Conservation (phyloP, 2,329 filamentous ascomycete genomes). For the Hypocrella siamensis region DNA sequence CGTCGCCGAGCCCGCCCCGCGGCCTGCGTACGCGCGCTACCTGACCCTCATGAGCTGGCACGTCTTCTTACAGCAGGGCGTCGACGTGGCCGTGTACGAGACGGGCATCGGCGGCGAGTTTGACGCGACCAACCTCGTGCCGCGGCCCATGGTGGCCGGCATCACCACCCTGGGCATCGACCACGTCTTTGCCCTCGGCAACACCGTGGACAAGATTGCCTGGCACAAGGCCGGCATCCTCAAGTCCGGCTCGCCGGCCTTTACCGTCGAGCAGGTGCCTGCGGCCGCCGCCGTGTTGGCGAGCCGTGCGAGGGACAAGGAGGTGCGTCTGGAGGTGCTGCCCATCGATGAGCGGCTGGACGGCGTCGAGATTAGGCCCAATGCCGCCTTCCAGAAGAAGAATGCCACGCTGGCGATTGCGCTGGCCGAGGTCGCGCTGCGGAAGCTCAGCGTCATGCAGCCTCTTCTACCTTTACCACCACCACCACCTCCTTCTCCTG, state of each 20-base stretch:
- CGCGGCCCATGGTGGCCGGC: conserved; percentile 38
- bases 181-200: conserved; percentile 47
- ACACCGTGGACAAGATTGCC: conserved; percentile 48
- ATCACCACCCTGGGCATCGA: conserved; percentile 56
- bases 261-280: conserved; percentile 37
- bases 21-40: conserved; percentile 44
- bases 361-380: conserved; percentile 30
- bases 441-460: conserved; percentile 20
- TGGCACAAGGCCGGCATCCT: conserved; percentile 65
- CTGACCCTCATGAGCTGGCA: conserved; percentile 53
- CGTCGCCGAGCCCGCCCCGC: conserved; percentile 19
- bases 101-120: conserved; percentile 52
- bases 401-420: conserved; percentile 39
- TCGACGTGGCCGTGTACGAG: conserved; percentile 50
- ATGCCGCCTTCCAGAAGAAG: conserved; percentile 41
- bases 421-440: conserved; percentile 32
- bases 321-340: conserved; percentile 29
- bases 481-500: no score
- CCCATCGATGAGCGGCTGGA: conserved; percentile 28
- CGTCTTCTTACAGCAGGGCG: conserved; percentile 45
- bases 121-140: conserved; percentile 53
- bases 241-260: conserved; percentile 41
- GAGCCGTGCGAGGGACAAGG: conserved; percentile 35
- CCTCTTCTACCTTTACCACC: conserved; percentile 9
- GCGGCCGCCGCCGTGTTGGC: conserved; percentile 28